phyloP scores from a whole-genome alignment of 805 yeast species.

The Clavispora carvajalis region DNA sequence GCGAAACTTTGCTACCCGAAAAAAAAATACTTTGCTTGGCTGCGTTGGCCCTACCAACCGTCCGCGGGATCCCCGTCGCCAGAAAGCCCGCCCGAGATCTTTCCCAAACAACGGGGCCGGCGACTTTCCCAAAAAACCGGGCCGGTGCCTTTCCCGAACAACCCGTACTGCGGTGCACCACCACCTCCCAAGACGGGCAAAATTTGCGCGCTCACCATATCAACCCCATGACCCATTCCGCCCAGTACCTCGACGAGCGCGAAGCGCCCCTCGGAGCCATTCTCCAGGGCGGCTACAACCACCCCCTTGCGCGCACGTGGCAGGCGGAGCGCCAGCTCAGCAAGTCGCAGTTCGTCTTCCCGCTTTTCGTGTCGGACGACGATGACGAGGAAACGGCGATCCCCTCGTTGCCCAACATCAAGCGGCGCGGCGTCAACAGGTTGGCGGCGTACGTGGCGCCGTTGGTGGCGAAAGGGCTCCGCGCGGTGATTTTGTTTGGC shows the following conservation, averaged over 20 bases:
- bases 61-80: too few species aligned
- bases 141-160: too few species aligned
- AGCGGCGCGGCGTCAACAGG: slow-evolving; percentile 78
- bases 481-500: slow-evolving; percentile 86
- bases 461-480: slow-evolving; percentile 74
- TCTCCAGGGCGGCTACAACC: slow-evolving; percentile 91
- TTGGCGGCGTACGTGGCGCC: slow-evolving; percentile 64
- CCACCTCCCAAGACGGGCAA: background rate
- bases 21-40: too few species aligned
- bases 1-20: too few species aligned
- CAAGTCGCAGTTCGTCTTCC: slow-evolving; percentile 89
- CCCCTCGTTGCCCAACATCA: slow-evolving; percentile 81
- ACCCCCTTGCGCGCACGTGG: slow-evolving; percentile 86
- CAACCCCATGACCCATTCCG: slow-evolving; percentile 51
- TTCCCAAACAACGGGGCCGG: too few species aligned
- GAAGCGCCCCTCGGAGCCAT: slow-evolving; percentile 67
- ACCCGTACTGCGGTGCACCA: too few species aligned
- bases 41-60: too few species aligned
- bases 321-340: slow-evolving; percentile 78
- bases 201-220: background rate
- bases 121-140: too few species aligned
- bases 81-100: too few species aligned
- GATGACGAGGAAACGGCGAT: slow-evolving; percentile 76
- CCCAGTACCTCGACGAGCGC: slow-evolving; percentile 58
- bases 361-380: slow-evolving; percentile 76